phyloP scores from a whole-genome alignment of 225 moss, liverwort and hornwort species.

The Ulota crispa region DNA sequence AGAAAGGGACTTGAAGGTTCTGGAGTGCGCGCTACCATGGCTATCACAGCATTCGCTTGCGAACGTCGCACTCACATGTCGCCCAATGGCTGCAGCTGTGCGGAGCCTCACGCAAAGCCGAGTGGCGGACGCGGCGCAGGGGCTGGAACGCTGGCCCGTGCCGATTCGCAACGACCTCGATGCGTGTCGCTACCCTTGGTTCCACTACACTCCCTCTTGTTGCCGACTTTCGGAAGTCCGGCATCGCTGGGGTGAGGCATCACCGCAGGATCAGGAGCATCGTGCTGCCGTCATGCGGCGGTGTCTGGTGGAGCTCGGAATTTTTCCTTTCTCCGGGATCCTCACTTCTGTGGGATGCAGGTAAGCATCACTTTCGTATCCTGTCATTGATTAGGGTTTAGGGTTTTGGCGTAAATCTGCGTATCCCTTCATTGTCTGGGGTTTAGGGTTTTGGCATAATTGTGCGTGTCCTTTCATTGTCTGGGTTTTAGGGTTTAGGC shows the following conservation, averaged over 20 bases:
- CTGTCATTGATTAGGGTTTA: not conserved
- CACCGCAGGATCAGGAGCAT: not conserved
- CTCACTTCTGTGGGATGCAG: constrained; percentile 43
- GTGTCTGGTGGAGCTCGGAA: constrained; percentile 40
- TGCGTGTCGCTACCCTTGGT: constrained; percentile 70
- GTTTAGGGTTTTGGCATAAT: not conserved
- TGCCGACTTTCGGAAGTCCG: constrained; percentile 11
- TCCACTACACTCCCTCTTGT: constrained; percentile 74
- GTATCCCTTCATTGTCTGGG: not conserved
- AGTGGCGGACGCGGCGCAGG: constrained; percentile 63
- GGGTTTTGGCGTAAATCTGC: not conserved
- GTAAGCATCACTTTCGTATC: constrained; percentile 12
- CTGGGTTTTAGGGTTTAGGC: not conserved
- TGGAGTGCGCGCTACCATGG: constrained; percentile 55
- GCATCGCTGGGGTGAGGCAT: constrained; percentile 52
- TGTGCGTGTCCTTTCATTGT: not conserved
- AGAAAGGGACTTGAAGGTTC: not conserved
- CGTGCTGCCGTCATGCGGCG: constrained; percentile 28
- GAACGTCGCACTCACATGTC: constrained; percentile 50
- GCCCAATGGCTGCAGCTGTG: constrained; percentile 44
- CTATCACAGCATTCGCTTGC: constrained; percentile 57
- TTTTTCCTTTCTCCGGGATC: constrained; percentile 33
- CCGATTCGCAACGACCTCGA: constrained; percentile 66
- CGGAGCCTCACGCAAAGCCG: constrained; percentile 49
- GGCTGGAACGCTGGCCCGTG: constrained; percentile 65